Evolutionary conservation across 2,329 filamentous ascomycete genomes (phyloP).

Genomic region (Sporothrix phasma): DNA sequence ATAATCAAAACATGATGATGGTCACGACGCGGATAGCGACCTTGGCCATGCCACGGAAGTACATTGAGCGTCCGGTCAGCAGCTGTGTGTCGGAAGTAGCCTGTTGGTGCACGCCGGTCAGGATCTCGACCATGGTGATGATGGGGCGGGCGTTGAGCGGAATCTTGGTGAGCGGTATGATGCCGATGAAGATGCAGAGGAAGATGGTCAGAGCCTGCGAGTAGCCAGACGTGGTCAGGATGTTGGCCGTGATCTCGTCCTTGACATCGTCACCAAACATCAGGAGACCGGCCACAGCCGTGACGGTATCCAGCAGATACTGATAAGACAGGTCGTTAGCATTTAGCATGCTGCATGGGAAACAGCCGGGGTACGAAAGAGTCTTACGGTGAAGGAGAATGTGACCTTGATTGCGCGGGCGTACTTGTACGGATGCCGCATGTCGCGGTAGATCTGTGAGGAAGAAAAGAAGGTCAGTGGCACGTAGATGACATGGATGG

Average conservation of each 20-base stretch:
- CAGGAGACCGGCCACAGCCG: constrained; percentile 73
- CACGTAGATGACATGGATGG: neutral
- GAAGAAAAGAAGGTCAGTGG: neutral
- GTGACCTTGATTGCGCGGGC: constrained; percentile 28
- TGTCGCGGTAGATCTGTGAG: constrained; percentile 49
- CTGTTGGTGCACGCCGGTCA: constrained; percentile 58
- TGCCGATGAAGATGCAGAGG: constrained; percentile 77
- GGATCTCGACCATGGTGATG: constrained; percentile 70
- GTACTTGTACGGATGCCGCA: constrained; percentile 73
- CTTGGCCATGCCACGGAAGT: constrained; percentile 49
- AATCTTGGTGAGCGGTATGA: constrained; percentile 94
- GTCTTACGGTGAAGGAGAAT: constrained; percentile 27
- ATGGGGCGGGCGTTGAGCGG: constrained; percentile 83
- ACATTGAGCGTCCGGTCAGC: constrained; percentile 44
- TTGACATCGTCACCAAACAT: constrained; percentile 91
- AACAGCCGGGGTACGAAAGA: neutral
- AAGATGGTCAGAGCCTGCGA: constrained; percentile 63
- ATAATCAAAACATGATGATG: constrained; percentile 65
- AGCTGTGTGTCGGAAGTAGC: constrained; percentile 35
- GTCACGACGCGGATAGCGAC: constrained; percentile 54
- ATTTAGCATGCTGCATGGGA: neutral
- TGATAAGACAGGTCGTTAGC: constrained; percentile 24
- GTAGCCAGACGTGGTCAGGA: constrained; percentile 66
- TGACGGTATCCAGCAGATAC: constrained; percentile 70
- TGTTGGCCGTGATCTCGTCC: constrained; percentile 85